These are phyloP conservation scores for Coemansia sp. DNA, from an alignment of 192 early-diverging fungal species.

Conservation along the genomic window DNA sequence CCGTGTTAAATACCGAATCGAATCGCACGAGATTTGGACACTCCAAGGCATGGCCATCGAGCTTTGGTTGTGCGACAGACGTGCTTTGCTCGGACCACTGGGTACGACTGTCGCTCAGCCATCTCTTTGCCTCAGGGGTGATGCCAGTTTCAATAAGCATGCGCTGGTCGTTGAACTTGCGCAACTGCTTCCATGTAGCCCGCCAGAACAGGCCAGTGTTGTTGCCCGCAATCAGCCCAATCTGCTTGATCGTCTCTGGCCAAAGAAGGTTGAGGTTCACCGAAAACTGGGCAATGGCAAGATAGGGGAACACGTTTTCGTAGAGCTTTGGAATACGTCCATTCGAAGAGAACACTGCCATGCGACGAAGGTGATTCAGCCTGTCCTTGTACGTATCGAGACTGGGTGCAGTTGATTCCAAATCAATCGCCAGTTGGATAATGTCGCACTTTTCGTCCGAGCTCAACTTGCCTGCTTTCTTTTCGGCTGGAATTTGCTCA, in stretches of 20 bases:
- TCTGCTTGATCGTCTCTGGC: constrained; percentile 67
- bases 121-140: constrained; percentile 36
- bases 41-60: constrained; percentile 41
- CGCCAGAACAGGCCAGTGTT: constrained; percentile 65
- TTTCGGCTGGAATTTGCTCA: constrained; percentile 60
- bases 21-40: constrained; percentile 39
- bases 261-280: constrained; percentile 84
- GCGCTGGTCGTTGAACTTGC: constrained; percentile 60
- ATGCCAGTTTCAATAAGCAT: constrained; percentile 55
- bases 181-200: constrained; percentile 57
- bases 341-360: constrained; percentile 64
- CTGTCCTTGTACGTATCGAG: constrained; percentile 79
- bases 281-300: constrained; percentile 67
- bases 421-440: constrained; percentile 52
- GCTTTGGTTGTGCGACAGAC: constrained; percentile 16
- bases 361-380: constrained; percentile 68
- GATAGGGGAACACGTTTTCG: constrained; percentile 63
- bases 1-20: constrained; percentile 19
- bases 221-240: constrained; percentile 57
- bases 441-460: constrained; percentile 51
- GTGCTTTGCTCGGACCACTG: constrained; percentile 14
- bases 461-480: constrained; percentile 13
- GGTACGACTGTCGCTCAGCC: constrained; percentile 16
- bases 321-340: constrained; percentile 71
- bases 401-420: constrained; percentile 65